These are phyloP conservation scores for Paraconiothyrium brasiliense DNA, from an alignment of 2,329 filamentous ascomycete genomes.

Conservation along the genomic window DNA sequence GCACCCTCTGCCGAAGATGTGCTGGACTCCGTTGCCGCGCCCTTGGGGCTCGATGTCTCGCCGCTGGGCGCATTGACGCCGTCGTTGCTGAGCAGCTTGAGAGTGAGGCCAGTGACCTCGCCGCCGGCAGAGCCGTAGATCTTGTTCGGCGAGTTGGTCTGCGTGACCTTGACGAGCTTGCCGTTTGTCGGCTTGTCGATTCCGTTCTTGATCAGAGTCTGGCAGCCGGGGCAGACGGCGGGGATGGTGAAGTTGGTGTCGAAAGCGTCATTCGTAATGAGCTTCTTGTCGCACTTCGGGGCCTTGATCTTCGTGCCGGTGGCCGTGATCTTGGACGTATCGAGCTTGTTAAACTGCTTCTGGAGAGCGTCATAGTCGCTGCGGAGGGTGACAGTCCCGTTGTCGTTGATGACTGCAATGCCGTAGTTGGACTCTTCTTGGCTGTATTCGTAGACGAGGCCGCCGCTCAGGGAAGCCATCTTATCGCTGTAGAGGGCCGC, in stretches of 20 bases:
- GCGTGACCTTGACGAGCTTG: slow-evolving; percentile 66
- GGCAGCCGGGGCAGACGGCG: slow-evolving; percentile 70
- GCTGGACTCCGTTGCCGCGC: neutral
- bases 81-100: slow-evolving; percentile 62
- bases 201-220: slow-evolving; percentile 79
- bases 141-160: slow-evolving; percentile 64
- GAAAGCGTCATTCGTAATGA: slow-evolving; percentile 75
- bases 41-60: slow-evolving; percentile 37
- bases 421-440: slow-evolving; percentile 72
- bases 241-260: slow-evolving; percentile 83
- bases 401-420: slow-evolving; percentile 56
- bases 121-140: slow-evolving; percentile 67
- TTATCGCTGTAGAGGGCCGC: slow-evolving; percentile 73
- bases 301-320: slow-evolving; percentile 64
- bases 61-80: slow-evolving; percentile 65
- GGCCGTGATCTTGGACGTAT: slow-evolving; percentile 73
- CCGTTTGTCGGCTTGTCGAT: slow-evolving; percentile 68
- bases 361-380: slow-evolving; percentile 72
- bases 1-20: neutral
- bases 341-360: slow-evolving; percentile 76
- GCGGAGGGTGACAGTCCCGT: slow-evolving; percentile 55
- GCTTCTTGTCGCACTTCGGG: slow-evolving; percentile 69
- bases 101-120: slow-evolving; percentile 69
- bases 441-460: slow-evolving; percentile 82
- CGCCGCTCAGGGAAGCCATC: slow-evolving; percentile 79